These are phyloP conservation scores for Ochromonas danica DNA, from an alignment of 108 stramenopile species.

Conservation along the genomic window DNA sequence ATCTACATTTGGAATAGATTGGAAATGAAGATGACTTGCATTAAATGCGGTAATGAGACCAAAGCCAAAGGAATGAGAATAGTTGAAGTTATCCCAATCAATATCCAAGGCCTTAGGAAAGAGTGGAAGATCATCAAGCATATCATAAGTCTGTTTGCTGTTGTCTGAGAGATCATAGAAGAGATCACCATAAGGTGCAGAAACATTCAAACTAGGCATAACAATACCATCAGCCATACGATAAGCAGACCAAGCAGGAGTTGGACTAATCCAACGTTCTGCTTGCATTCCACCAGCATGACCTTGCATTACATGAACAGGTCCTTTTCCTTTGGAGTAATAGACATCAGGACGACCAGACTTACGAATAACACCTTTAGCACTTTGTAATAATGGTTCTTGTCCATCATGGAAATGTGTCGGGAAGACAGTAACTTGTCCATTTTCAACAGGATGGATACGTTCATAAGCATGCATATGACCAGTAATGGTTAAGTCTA, in stretches of 20 bases:
- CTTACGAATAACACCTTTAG: no score
- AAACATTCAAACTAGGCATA: neutral
- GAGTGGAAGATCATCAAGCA: neutral
- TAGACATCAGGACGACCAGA: no score
- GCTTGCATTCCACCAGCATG: conserved; percentile 32
- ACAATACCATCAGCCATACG: conserved; percentile 23
- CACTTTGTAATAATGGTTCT: no score
- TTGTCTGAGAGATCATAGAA: neutral
- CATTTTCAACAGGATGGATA: conserved; percentile 21
- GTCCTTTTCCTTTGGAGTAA: conserved; percentile 12
- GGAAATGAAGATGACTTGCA: conserved; percentile 22
- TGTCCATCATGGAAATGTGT: no score
- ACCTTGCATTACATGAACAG: conserved; percentile 34
- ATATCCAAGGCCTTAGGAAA: neutral
- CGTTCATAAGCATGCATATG: conserved; percentile 70
- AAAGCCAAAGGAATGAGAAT: conserved; percentile 24
- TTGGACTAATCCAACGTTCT: conserved; percentile 7
- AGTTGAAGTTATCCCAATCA: neutral
- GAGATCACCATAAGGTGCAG: neutral
- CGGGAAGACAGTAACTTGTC: neutral
- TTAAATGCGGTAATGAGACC: conserved; percentile 1
- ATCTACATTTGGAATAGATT: neutral
- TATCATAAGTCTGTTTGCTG: neutral
- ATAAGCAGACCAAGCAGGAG: conserved; percentile 20
- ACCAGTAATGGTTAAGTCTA: conserved; percentile 70